Evolutionary conservation across 1,284 basidiomycete genomes (phyloP).

Genomic region (Ganoderma lucidum): DNA sequence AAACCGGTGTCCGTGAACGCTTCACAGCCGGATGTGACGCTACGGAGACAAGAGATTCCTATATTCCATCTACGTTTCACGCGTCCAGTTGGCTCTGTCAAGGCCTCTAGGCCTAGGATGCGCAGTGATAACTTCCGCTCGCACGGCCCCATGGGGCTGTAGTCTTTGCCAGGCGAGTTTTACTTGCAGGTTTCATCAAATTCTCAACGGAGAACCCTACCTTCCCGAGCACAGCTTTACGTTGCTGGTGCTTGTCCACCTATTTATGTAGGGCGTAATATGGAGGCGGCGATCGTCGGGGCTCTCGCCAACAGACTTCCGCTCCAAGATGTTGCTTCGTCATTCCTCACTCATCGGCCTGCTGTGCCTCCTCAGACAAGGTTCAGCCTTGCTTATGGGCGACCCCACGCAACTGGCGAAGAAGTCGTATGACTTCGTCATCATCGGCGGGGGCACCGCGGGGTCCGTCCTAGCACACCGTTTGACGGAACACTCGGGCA

Average conservation of each 20-base stretch:
- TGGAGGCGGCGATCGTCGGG: background rate
- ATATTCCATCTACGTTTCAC: background rate
- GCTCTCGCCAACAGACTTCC: background rate
- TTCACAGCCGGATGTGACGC: background rate
- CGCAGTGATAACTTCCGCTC: background rate
- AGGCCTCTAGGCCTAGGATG: background rate
- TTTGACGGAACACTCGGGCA: background rate
- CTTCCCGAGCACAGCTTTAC: conserved; percentile 2
- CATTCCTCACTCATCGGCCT: background rate
- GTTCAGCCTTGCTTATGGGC: background rate
- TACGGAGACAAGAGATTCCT: background rate
- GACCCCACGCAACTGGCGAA: background rate
- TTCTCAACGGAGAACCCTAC: background rate
- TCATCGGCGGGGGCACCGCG: background rate
- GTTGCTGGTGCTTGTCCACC: background rate
- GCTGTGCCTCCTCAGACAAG: background rate
- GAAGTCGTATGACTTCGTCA: conserved; percentile 4
- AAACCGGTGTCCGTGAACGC: background rate
- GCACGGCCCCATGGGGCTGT: background rate
- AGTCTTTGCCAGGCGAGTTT: background rate
- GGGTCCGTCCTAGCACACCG: conserved; percentile 4
- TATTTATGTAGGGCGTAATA: background rate
- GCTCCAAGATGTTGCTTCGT: background rate
- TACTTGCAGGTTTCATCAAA: background rate
- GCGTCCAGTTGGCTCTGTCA: background rate